Evolutionary conservation across 1,139 yeast species (phyloP), one percentile per base, ranked within the genome.

Genomic region (Zygosaccharomyces pseudobailii): DNA sequence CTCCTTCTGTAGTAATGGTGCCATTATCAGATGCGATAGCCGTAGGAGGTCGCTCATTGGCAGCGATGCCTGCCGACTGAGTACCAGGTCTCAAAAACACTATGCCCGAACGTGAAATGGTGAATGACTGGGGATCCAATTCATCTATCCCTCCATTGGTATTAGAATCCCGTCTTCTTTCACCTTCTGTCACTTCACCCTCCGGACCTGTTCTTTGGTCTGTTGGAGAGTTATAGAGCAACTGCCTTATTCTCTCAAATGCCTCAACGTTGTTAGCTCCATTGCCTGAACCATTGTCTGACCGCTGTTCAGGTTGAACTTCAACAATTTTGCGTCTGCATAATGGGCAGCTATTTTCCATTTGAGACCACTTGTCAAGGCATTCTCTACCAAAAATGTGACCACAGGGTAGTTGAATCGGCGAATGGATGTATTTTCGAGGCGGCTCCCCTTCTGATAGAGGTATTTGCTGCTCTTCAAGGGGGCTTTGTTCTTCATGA

Each of bases 381-480:
- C 97, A 88, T 24, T 76, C 75, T 53, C 79, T 74, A 4, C 96
- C 95, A 69, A 87, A 87, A 0, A 79, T 61, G 61, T 87, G 96
- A 6, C 80, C 80, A 66, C 97, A 90, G 0, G 96, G 94, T 76
- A 90, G 73, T 52, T 75, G 71, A 2, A 85, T 71, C 0, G 96
- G 84, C 6, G 74, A 64, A 65, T 89, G 96, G 6, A 68, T 63
- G 58, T 74, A 80, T 4, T 38, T 46, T n/a, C 34, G 43, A 13
- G 36, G 7, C 4, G 36, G 22, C 23, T 10, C 44, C 9, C 25
- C 45, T 19, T 43, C 42, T 17, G 48, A 39, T n/a, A 20, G 5
- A n/a, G 33, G 40, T 13, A 41, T 20, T 7, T 10, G 31, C 23
- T n/a, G 27, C 6, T 17, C 43, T 6, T 33, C 27, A 10, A 17